Evolutionary conservation across 2,329 filamentous ascomycete species (phyloP).

Genomic region (Uncinocarpus reesii): DNA sequence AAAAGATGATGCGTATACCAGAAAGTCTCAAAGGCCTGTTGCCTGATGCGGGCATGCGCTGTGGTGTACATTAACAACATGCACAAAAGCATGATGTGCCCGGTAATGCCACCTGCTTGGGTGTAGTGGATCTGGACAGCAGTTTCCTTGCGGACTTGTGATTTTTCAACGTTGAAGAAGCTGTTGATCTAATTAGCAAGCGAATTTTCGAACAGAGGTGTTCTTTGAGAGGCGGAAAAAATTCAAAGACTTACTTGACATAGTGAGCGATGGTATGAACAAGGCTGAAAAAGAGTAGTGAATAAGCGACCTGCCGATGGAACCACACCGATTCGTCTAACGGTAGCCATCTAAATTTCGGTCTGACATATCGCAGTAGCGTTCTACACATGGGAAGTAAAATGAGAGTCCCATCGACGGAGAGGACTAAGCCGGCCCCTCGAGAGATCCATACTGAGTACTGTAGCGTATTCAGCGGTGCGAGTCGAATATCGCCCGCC

Average conservation of each 20-base stretch:
- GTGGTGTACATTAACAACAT: conserved; percentile 99
- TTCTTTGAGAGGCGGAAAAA: too few species aligned
- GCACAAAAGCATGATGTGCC: conserved; percentile 96
- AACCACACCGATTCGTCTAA: conserved; percentile 98
- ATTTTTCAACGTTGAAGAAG: conserved; percentile 89
- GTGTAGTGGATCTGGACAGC: conserved; percentile 88
- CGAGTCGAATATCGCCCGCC: conserved; percentile 54
- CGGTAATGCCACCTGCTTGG: conserved; percentile 81
- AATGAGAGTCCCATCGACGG: conserved; percentile 76
- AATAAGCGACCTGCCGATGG: conserved; percentile 86
- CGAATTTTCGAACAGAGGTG: background rate
- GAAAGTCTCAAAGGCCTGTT: conserved; percentile 96
- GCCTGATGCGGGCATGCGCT: conserved; percentile 81
- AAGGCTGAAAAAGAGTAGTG: conserved; percentile 70
- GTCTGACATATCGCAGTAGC: conserved; percentile 69
- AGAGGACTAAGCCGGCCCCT: conserved; percentile 78
- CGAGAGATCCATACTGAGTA: conserved; percentile 95
- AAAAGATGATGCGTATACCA: conserved; percentile 99
- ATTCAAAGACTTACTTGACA: conserved; percentile 70
- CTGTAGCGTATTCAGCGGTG: conserved; percentile 65
- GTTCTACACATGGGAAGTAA: conserved; percentile 91
- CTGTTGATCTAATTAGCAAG: conserved; percentile 34
- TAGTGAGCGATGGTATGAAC: conserved; percentile 76
- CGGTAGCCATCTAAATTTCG: conserved; percentile 77
- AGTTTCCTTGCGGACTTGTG: conserved; percentile 66